Percentiles rank a stretch among this genome's conserved stretches.
phyloP scores from a whole-genome alignment of 495 filamentous ascomycete species.

The Penicillium simplicissimum region DNA sequence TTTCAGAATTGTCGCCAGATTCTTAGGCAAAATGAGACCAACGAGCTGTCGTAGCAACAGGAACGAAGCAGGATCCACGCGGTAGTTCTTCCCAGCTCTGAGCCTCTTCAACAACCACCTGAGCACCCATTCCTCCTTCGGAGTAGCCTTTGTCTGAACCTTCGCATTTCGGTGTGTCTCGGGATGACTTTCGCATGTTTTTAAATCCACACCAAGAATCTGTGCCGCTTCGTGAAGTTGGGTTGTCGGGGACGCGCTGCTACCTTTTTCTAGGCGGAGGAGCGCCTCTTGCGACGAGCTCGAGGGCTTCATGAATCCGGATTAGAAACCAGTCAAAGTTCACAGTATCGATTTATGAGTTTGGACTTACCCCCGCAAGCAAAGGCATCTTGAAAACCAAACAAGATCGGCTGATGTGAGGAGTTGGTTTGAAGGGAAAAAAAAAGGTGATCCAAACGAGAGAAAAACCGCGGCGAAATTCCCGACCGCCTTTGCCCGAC shows the following conservation, averaged over 20 bases:
- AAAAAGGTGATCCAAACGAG: slow-evolving; percentile 29
- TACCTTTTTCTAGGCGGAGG: slow-evolving; percentile 52
- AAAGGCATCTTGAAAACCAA: slow-evolving; percentile 41
- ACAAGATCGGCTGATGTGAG: slow-evolving; percentile 11
- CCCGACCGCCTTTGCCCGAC: slow-evolving; percentile 48
- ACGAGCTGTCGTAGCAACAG: slow-evolving; percentile 50
- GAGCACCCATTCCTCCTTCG: slow-evolving; percentile 66
- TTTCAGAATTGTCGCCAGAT: slow-evolving; percentile 49
- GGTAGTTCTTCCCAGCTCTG: slow-evolving; percentile 44
- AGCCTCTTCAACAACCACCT: slow-evolving; percentile 68
- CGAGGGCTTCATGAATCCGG: slow-evolving; percentile 33
- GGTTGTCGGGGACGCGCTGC: slow-evolving; percentile 38
- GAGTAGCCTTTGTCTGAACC: slow-evolving; percentile 31
- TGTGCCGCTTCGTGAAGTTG: slow-evolving; percentile 49
- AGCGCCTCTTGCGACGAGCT: slow-evolving; percentile 52
- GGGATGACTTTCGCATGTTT: slow-evolving; percentile 38
- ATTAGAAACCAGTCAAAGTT: slow-evolving; percentile 16
- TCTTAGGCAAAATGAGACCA: slow-evolving; percentile 44
- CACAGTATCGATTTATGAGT: neutral
- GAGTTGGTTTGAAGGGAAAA: slow-evolving; percentile 20
- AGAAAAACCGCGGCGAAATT: slow-evolving; percentile 36
- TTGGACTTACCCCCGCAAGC: slow-evolving; percentile 41
- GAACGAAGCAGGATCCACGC: slow-evolving; percentile 49
- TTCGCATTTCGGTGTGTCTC: slow-evolving; percentile 34
- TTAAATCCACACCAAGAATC: slow-evolving; percentile 49